These are phyloP conservation scores for Botrytis fabae DNA, from an alignment of 2,329 filamentous ascomycete species.

Conservation along the genomic window DNA sequence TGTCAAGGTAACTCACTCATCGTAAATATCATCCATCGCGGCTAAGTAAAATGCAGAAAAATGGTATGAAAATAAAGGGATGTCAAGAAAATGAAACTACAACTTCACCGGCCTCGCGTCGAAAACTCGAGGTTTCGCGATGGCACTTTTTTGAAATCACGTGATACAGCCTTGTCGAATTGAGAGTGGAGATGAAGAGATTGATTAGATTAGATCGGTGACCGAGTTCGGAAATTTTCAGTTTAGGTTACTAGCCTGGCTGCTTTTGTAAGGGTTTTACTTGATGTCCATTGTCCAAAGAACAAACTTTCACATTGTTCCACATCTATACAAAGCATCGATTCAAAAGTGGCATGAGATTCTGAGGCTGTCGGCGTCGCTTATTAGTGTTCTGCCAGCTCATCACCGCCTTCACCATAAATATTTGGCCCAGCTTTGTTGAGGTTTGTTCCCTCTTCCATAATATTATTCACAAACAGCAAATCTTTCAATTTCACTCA, in stretches of 20 bases:
- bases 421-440: constrained; percentile 16
- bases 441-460: background rate
- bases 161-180: constrained; percentile 30
- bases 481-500: background rate
- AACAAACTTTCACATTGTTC: background rate
- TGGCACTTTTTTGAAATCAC: constrained; percentile 29
- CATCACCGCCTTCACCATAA: background rate
- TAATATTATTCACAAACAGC: constrained; percentile 3
- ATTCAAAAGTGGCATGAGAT: constrained; percentile 9
- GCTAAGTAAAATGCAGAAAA: constrained; percentile 18
- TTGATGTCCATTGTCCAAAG: background rate
- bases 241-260: background rate
- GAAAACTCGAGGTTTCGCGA: constrained; percentile 33
- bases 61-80: constrained; percentile 13
- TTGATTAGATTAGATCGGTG: constrained; percentile 18
- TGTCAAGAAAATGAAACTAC: constrained; percentile 13
- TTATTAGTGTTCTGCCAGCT: background rate
- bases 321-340: background rate
- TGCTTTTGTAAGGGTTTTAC: background rate
- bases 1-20: constrained; percentile 65
- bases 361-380: background rate
- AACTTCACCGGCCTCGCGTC: constrained; percentile 27
- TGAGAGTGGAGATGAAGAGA: background rate
- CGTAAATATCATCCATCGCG: constrained; percentile 93
- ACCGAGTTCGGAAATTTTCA: background rate